Conservation (phyloP, 2,329 filamentous ascomycete species). For the Arthrobotrys megalospora region DNA sequence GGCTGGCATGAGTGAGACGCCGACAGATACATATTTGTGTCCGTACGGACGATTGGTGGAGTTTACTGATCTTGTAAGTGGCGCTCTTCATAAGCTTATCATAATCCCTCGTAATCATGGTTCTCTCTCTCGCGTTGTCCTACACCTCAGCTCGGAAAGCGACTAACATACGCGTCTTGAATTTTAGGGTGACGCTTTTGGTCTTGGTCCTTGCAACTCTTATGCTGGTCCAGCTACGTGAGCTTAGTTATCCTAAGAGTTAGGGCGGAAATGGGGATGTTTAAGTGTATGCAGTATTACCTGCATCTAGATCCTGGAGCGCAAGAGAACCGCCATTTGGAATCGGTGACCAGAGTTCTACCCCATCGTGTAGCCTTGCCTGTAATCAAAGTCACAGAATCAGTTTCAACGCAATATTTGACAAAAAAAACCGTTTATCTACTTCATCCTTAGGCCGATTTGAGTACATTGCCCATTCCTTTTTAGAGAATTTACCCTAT, state of each 20-base stretch:
- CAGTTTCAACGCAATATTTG: too few relatives aligned
- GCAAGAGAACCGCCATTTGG: too few relatives aligned
- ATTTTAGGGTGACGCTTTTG: conserved; percentile 5
- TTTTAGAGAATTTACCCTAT: too few relatives aligned
- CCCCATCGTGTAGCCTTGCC: too few relatives aligned
- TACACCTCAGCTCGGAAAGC: neutral
- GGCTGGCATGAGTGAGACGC: conserved; percentile 6
- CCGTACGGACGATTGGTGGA: conserved; percentile 11
- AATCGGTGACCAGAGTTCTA: too few relatives aligned
- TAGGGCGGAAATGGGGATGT: neutral
- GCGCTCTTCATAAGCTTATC: neutral
- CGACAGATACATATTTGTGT: conserved; percentile 15
- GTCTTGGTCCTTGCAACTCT: conserved; percentile 7
- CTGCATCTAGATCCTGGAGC: too few relatives aligned
- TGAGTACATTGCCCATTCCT: too few relatives aligned
- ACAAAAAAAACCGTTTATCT: too few relatives aligned
- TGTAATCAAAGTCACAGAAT: too few relatives aligned
- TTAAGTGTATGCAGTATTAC: too few relatives aligned
- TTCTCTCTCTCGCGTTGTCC: neutral
- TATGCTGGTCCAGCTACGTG: conserved; percentile 1
- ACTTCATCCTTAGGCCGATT: too few relatives aligned
- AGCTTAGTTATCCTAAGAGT: neutral
- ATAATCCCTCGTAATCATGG: neutral
- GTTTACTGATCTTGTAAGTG: conserved; percentile 16
- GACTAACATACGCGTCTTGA: neutral